A percentile compares a stretch with the other conserved stretches of the same genome.
These are phyloP conservation scores for Nepenthes mirabilis DNA, from an alignment of 148 eudicot genomes.

Conservation along the genomic window DNA sequence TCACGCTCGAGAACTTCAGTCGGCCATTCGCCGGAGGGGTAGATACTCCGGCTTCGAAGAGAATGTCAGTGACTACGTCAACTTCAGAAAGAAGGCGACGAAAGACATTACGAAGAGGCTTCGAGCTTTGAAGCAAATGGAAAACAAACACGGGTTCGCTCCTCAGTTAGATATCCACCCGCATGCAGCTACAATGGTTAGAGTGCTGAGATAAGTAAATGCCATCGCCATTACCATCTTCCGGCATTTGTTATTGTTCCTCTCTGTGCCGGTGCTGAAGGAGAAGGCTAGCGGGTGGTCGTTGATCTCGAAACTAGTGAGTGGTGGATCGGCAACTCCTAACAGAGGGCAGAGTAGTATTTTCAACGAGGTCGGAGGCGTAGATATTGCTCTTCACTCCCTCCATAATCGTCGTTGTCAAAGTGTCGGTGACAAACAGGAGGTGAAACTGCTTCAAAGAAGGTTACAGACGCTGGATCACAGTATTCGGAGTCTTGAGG, in stretches of 20 bases:
- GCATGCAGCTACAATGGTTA: not conserved
- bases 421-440: not conserved
- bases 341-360: not conserved
- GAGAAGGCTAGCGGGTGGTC: conserved; percentile 19
- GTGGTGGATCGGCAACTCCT: conserved; percentile 3
- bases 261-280: conserved; percentile 15
- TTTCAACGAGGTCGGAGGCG: conserved; percentile 19
- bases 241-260: conserved; percentile 18
- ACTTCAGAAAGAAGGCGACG: conserved; percentile 26
- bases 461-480: conserved; percentile 18
- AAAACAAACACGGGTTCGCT: conserved; percentile 8
- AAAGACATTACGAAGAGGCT: conserved; percentile 23
- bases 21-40: conserved; percentile 30
- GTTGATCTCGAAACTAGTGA: conserved; percentile 20
- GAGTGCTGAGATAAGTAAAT: conserved; percentile 18
- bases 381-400: conserved; percentile 19
- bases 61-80: conserved; percentile 11
- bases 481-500: conserved; percentile 16
- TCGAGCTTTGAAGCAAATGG: conserved; percentile 16
- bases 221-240: conserved; percentile 11
- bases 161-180: conserved; percentile 9
- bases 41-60: conserved; percentile 13
- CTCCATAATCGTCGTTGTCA: not conserved
- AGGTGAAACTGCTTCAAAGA: conserved; percentile 13
- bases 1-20: conserved; percentile 35